These are phyloP conservation scores for Alternaria brassicicola DNA, from an alignment of 2,329 filamentous ascomycete genomes.

Conservation along the genomic window DNA sequence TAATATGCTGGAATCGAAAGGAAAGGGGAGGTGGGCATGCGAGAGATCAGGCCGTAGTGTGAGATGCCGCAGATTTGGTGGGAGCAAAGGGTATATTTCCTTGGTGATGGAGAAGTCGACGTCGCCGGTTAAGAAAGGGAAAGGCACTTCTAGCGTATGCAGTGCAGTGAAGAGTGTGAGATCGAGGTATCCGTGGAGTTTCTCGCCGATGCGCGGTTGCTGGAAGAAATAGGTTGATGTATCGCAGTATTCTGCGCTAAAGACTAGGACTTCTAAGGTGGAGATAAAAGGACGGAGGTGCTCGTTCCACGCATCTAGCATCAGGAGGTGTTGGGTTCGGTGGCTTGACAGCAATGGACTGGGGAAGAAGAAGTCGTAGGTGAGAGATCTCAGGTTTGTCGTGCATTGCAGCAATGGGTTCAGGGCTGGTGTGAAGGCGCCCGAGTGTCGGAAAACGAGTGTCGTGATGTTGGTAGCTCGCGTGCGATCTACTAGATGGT, in stretches of 20 bases:
- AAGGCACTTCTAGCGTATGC: conserved; percentile 33
- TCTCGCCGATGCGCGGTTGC: conserved; percentile 26
- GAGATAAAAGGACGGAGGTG: conserved; percentile 12
- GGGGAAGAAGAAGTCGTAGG: conserved; percentile 31
- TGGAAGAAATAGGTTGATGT: conserved; percentile 21
- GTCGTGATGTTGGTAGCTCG: conserved; percentile 26
- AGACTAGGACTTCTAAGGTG: conserved; percentile 26
- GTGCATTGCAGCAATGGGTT: conserved; percentile 15
- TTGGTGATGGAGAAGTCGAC: conserved; percentile 27
- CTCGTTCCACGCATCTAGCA: conserved; percentile 25
- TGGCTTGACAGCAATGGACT: background rate
- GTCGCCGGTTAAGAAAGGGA: conserved; percentile 37
- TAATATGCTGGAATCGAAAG: conserved; percentile 27
- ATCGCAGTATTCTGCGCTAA: conserved; percentile 33
- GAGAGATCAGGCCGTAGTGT: conserved; percentile 35
- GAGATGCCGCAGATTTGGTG: conserved; percentile 31
- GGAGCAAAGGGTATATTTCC: conserved; percentile 28
- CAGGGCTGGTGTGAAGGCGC: conserved; percentile 9
- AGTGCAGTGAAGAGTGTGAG: conserved; percentile 27
- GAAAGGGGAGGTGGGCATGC: conserved; percentile 28
- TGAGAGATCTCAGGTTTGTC: conserved; percentile 30
- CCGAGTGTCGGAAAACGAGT: conserved; percentile 28
- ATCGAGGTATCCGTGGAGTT: conserved; percentile 30
- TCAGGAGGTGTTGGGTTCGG: conserved; percentile 18
- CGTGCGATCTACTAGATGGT: conserved; percentile 2